Conservation (phyloP, 2,329 filamentous ascomycete species). For the Balansia obtecta region DNA sequence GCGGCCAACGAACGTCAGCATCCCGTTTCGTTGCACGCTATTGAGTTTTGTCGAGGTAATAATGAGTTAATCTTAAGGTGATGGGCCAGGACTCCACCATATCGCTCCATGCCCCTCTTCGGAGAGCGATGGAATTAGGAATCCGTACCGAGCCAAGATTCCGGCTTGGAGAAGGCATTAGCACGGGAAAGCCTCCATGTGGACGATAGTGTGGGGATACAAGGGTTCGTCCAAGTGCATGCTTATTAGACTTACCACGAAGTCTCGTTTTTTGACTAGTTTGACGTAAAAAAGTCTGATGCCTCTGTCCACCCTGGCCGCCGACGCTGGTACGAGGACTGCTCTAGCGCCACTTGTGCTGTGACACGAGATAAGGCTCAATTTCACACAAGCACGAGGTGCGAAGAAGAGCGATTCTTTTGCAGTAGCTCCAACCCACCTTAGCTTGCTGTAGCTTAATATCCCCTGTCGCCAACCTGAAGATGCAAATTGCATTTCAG, state of each 20-base stretch:
- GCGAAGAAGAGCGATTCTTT: background rate
- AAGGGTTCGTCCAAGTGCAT: background rate
- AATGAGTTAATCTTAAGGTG: too few relatives aligned
- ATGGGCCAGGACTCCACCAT: background rate
- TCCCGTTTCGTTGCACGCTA: too few relatives aligned
- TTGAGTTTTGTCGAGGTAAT: background rate
- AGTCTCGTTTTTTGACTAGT: background rate
- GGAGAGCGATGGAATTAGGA: too few relatives aligned
- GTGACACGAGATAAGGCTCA: slow-evolving; percentile 1
- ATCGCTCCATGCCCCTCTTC: background rate
- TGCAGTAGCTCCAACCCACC: background rate
- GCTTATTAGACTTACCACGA: background rate
- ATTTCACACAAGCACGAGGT: background rate
- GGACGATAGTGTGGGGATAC: background rate
- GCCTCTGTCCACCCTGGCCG: background rate
- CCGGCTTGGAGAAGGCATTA: background rate
- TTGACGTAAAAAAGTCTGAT: background rate
- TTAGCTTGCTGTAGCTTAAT: background rate
- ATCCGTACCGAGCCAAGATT: background rate
- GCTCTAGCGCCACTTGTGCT: background rate
- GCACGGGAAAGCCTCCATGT: background rate
- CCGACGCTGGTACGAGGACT: background rate
- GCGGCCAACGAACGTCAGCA: background rate
- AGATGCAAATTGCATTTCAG: background rate
- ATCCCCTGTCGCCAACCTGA: background rate